Evolutionary conservation across 2,329 filamentous ascomycete genomes (phyloP).

Genomic region (Talaromyces sp.): DNA sequence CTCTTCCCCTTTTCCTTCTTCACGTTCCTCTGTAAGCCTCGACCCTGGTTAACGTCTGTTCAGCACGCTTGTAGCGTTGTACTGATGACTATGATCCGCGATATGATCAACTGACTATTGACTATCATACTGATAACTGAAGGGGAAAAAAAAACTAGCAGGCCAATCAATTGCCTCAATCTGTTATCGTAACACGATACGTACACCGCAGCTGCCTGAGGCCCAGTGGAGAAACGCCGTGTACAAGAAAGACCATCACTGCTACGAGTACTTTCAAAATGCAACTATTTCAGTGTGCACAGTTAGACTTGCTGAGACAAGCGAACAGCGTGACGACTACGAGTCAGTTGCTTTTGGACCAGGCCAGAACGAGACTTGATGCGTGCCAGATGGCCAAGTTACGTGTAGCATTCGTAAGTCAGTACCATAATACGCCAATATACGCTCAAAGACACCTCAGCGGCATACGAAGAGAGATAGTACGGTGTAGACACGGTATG

Average conservation of each 20-base stretch:
- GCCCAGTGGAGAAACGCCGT: background rate
- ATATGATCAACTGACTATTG: background rate
- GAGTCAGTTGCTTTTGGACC: background rate
- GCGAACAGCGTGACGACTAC: background rate
- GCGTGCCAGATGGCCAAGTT: background rate
- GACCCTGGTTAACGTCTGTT: background rate
- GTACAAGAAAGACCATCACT: background rate
- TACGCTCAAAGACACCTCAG: background rate
- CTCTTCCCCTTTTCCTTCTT: slow-evolving; percentile 1
- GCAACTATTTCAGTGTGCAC: background rate
- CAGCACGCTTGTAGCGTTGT: background rate
- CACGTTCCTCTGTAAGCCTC: background rate
- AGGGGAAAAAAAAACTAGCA: background rate
- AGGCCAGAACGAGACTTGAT: slow-evolving; percentile 5
- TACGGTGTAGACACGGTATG: background rate
- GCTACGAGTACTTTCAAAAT: background rate
- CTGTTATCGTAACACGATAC: background rate
- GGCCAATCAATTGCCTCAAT: background rate
- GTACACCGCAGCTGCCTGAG: background rate
- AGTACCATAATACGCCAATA: background rate
- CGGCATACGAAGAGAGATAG: background rate
- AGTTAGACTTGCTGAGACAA: background rate
- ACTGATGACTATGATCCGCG: background rate
- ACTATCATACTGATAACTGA: background rate
- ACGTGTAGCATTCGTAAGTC: background rate